Evolutionary conservation across 768 basidiomycete species (phyloP), one percentile per base, ranked within the genome.

Genomic region (Kwoniella heveanensis): DNA sequence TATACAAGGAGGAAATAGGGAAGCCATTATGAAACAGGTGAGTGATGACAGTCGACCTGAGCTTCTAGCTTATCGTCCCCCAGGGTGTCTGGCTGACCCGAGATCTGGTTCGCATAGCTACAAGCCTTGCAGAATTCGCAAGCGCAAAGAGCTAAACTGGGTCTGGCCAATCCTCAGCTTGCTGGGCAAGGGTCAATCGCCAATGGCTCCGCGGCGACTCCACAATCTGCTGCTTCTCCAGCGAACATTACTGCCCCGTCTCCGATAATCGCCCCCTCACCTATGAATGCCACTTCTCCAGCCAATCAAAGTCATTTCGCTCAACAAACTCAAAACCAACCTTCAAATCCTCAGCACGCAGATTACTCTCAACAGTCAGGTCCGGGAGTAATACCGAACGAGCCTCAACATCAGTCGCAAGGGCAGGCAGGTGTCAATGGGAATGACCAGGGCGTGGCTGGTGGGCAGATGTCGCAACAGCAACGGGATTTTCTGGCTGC

Each of bases 11-110:
- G 57, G 57, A 8, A 67, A 54, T 26, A 71, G 70, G 53, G 72
- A 74, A 37, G 68, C 70, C 12, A 68, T 74, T 29, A 60, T 74
- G 62, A 71, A 67, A 54, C 72, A 74, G 65, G 69, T 74, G 25
- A 64, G 69, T 65, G n/a, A n/a, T n/a, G n/a, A n/a, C n/a, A n/a
- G n/a, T n/a, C n/a, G n/a, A n/a, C n/a, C n/a, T n/a, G n/a, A n/a
- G n/a, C 24, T 37, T 27, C 29, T 48, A 15, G n/a, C 36, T 19
- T 19, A 47, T 47, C 46, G n/a, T 19, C 22, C 21, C 52, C 8
- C 19, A 8, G n/a, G 1, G 32, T 29, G 50, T 22, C 12, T 26
- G n/a, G 2, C 52, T 57, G 53, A n/a, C 32, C 8, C 19, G 46
- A 44, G 47, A n/a, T 25, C 51, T 58, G 29, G 51, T 44, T 39